These are phyloP conservation scores for Candida xiaguanensis DNA, from an alignment of 805 yeast genomes.

Conservation along the genomic window DNA sequence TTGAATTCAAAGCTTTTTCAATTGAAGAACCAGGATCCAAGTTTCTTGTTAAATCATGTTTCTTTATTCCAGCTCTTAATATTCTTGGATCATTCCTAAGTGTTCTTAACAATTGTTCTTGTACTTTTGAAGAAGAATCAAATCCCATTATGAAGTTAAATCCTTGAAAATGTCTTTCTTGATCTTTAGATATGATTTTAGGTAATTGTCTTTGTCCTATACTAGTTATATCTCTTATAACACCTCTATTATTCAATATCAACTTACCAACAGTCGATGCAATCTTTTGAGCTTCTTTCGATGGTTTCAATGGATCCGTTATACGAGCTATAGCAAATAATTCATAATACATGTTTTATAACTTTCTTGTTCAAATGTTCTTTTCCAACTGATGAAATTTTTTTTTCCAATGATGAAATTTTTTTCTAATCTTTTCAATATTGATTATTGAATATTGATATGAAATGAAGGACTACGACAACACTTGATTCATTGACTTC, in stretches of 20 bases:
- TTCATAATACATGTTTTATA: conserved; percentile 72
- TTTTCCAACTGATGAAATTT: too few species aligned
- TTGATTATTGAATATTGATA: too few species aligned
- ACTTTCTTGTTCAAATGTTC: neutral
- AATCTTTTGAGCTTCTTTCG: conserved; percentile 39
- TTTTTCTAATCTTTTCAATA: too few species aligned
- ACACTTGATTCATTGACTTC: too few species aligned
- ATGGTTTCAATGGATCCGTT: conserved; percentile 46
- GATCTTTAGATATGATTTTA: conserved; percentile 75
- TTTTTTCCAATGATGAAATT: neutral
- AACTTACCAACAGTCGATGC: conserved; percentile 74
- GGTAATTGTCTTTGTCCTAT: conserved; percentile 80
- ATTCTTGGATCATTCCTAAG: conserved; percentile 88
- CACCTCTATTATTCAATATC: conserved; percentile 86
- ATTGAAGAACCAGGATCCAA: conserved; percentile 58
- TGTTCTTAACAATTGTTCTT: conserved; percentile 76
- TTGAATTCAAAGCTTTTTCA: conserved; percentile 34
- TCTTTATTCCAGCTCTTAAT: conserved; percentile 70
- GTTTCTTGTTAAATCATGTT: conserved; percentile 50
- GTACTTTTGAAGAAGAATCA: conserved; percentile 83
- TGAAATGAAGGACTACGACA: too few species aligned
- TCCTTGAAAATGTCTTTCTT: conserved; percentile 88
- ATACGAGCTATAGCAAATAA: conserved; percentile 86
- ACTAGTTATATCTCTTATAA: conserved; percentile 77
- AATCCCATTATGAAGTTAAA: conserved; percentile 82